These are phyloP conservation scores for Solidago caesia DNA, from an alignment of 129 eudicot species.

Conservation along the genomic window DNA sequence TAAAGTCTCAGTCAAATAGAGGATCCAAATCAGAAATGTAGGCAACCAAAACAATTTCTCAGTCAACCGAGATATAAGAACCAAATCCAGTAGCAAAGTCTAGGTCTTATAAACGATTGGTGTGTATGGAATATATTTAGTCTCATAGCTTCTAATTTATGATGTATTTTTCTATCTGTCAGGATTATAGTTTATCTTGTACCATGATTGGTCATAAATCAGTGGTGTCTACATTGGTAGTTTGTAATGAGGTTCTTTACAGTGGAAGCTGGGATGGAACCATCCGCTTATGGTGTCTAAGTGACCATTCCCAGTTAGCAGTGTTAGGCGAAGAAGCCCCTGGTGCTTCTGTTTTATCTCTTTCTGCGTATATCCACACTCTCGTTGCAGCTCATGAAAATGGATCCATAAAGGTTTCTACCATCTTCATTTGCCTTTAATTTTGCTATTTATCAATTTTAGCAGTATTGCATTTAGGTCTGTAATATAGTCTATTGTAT, in stretches of 20 bases:
- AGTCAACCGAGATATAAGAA: too few relatives aligned
- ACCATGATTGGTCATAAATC: constrained; percentile 86
- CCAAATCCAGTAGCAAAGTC: too few relatives aligned
- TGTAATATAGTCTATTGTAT: background rate
- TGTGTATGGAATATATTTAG: background rate
- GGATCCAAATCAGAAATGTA: too few relatives aligned
- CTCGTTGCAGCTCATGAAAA: constrained; percentile 71
- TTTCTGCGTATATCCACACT: constrained; percentile 49
- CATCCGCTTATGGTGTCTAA: constrained; percentile 77
- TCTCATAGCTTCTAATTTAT: background rate
- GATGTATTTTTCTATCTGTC: constrained; percentile 23
- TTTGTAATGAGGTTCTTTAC: constrained; percentile 63
- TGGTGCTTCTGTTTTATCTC: constrained; percentile 61
- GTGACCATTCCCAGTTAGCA: constrained; percentile 77
- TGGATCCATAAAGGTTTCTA: constrained; percentile 60
- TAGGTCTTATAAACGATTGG: too few relatives aligned
- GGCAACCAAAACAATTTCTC: too few relatives aligned
- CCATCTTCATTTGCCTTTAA: constrained; percentile 4
- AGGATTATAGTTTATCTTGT: constrained; percentile 68
- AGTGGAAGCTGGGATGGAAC: constrained; percentile 99
- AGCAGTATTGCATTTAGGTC: background rate
- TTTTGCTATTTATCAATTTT: background rate
- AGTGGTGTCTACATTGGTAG: constrained; percentile 69
- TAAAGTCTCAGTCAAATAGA: too few relatives aligned
- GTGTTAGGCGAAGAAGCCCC: constrained; percentile 65